Base-by-base conservation (phyloP, 768 basidiomycete genomes). In the Pleurotus djamor region DNA sequence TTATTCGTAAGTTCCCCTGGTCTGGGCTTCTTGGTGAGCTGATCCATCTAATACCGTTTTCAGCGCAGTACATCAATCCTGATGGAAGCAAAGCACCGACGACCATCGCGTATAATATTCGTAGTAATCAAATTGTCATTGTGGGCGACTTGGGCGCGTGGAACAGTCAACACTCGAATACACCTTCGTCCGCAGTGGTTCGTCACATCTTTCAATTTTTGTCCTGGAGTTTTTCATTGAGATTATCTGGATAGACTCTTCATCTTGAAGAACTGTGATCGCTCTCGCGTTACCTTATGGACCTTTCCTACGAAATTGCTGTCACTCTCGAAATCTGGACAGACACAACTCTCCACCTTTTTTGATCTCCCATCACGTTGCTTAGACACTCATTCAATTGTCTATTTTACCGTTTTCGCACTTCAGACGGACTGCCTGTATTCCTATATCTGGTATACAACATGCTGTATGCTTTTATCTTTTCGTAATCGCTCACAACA, bases 61-160 rank as follows among this genome's bases (percentile, higher is more conserved):
- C 59, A 83, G 82, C 77, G 13, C 75, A 77, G 61, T 83, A 76
- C 68, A 70, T 79, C 58, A 83, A 83, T 61, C 73, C 71, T 13
- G 76, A 82, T 63, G 73, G 74, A 41, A 76, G 71, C 51, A 66
- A 65, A 43, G 72, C 77, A n/a, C 58, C 59, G 4, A 80, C 79
- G 6, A 60, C 66, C 37, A 66, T 83, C 57, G 79, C 71, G 12
- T 80, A 76, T 61, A 69, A 80, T 59, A 69, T 67, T 54, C 68
- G 67, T 50, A 69, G 75, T 66, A 79, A 81, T 59, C 59, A 55
- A 0, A 64, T 84, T 2, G 75, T 80, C 63, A 75, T 84, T 58
- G 73, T 74, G 32, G 79, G 79, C 3, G 76, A 81, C 61, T 63
- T 80, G 17, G 68, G 57, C 51, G 72, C 73, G 9, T 80, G 75